Evolutionary conservation across 768 basidiomycete genomes (phyloP).

Genomic region (Psilocybe subaeruginosa): DNA sequence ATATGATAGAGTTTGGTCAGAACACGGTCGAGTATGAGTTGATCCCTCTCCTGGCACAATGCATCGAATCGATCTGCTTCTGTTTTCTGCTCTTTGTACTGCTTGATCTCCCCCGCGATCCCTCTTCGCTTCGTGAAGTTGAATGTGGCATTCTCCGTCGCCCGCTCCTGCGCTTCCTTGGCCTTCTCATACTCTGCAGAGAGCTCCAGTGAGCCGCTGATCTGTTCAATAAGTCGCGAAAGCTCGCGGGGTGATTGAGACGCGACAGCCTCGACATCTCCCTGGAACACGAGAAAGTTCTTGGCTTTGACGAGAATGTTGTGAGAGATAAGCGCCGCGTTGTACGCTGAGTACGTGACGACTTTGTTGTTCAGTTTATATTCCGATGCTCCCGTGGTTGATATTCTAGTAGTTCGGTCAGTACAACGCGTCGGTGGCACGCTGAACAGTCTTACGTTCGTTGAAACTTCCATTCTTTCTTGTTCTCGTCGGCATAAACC

Average conservation of each 20-base stretch:
- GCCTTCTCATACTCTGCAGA: constrained; percentile 88
- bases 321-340: constrained; percentile 81
- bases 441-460: constrained; percentile 73
- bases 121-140: constrained; percentile 95
- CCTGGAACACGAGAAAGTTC: constrained; percentile 99
- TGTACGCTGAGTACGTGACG: constrained; percentile 89
- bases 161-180: constrained; percentile 83
- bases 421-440: neutral
- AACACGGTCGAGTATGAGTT: constrained; percentile 78
- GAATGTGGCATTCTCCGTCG: constrained; percentile 92
- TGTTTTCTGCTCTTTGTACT: constrained; percentile 95
- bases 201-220: constrained; percentile 91
- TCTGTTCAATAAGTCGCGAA: constrained; percentile 91
- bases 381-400: constrained; percentile 84
- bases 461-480: constrained; percentile 89
- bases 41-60: constrained; percentile 81
- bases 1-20: constrained; percentile 92
- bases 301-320: constrained; percentile 99
- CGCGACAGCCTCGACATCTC: constrained; percentile 97
- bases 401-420: constrained; percentile 61
- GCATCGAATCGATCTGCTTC: constrained; percentile 89
- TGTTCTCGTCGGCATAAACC: constrained; percentile 75
- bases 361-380: constrained; percentile 83
- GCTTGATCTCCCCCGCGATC: constrained; percentile 93
- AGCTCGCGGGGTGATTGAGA: constrained; percentile 92